Evolutionary conservation across 179 eudicot genomes (phyloP), one percentile per base, ranked within the genome.

Genomic region (Actinidia arguta): DNA sequence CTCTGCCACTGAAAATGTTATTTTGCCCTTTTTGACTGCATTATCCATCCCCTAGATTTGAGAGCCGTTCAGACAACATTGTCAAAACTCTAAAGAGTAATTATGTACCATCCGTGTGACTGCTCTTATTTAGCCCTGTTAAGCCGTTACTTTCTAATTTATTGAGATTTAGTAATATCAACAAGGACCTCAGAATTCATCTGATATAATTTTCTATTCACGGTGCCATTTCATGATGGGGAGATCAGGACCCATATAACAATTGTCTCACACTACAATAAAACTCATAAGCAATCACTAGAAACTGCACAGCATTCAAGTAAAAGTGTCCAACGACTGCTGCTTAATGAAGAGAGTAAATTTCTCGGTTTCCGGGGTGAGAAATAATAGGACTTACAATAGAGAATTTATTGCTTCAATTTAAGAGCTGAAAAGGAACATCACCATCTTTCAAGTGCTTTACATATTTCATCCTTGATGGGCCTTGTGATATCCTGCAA

Each of bases 331-430:
- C 52, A 56, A 13, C 17, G 48, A 47, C 42, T 44, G 70, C 44
- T 14, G 47, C 56, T 62, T 2, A 78, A 24, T 24, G 6, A 50
- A 48, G 71, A 77, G 76, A 70, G 58, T 76, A 39, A 42, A 58
- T 63, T 64, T 42, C 44, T 11, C 51, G 48, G 10, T 59, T 72
- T 70, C 5, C 62, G 25, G 14, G 31, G 46, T 58, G 56, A 80
- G 44, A 62, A 4, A 31, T 42, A 54, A 17, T 8, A 80, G 52
- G 79, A 81, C 98, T 88, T 90, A 95, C 98, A 92, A 69, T 92
- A 92, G 78, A 95, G 94, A 84, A 95, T 92, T 89, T 96, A 98
- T 90, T 96, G 98, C 89, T 90, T 96, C 91, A 95, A 81, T 84
- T 93, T 95, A 70, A 96, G 97, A 0, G 93, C 98, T 73, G 98